Evolutionary conservation across 768 basidiomycete genomes (phyloP).

Genomic region (Lactarius evosmus): DNA sequence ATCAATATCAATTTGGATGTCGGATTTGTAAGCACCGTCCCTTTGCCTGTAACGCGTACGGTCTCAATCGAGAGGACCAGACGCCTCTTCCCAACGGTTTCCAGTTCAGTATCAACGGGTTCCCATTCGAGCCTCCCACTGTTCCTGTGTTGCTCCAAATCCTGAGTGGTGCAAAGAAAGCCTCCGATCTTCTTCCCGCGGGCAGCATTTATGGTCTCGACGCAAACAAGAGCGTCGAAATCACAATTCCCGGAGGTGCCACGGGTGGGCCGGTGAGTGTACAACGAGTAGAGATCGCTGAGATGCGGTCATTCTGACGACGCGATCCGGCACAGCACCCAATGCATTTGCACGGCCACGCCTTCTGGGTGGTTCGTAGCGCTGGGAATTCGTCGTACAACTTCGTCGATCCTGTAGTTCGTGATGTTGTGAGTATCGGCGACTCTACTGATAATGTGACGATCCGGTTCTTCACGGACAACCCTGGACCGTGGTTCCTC

Average conservation of each 20-base stretch:
- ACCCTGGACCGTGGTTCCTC: constrained; percentile 33
- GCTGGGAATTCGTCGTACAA: constrained; percentile 22
- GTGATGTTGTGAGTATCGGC: constrained; percentile 29
- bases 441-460: constrained; percentile 24
- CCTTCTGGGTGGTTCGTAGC: constrained; percentile 16
- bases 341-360: constrained; percentile 25
- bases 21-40: constrained; percentile 19
- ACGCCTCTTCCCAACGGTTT: constrained; percentile 27
- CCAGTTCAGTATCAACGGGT: constrained; percentile 40
- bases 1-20: constrained; percentile 27
- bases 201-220: constrained; percentile 49
- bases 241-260: constrained; percentile 45
- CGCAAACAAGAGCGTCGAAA: constrained; percentile 45
- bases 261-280: constrained; percentile 33
- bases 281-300: not conserved
- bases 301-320: not conserved
- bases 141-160: constrained; percentile 58
- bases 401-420: constrained; percentile 26
- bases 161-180: constrained; percentile 48
- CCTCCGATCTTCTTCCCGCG: constrained; percentile 46
- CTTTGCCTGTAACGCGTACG: not conserved
- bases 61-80: constrained; percentile 11
- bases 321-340: constrained; percentile 14
- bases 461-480: constrained; percentile 35
- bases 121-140: constrained; percentile 40